Percentiles rank a stretch among this genome's conserved stretches.
phyloP scores from a whole-genome alignment of 2,329 filamentous ascomycete genomes.

The Fusarium irregulare region DNA sequence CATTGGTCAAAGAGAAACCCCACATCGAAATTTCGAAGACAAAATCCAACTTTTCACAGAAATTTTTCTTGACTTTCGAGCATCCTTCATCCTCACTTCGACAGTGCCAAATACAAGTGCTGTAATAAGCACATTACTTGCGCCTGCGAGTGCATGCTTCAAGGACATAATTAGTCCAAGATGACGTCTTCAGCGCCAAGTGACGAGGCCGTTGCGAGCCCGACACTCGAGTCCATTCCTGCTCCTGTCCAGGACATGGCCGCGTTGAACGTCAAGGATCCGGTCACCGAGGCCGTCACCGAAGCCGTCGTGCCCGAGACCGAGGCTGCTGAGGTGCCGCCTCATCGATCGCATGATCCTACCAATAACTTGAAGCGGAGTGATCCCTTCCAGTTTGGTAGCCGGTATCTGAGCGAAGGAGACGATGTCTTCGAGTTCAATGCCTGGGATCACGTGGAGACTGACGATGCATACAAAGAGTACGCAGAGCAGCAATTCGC shows the following conservation, averaged over 20 bases:
- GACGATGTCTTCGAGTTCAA: slow-evolving; percentile 98
- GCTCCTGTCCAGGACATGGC: slow-evolving; percentile 42
- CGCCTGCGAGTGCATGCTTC: slow-evolving; percentile 44
- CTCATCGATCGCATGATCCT: slow-evolving; percentile 78
- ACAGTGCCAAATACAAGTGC: slow-evolving; percentile 30
- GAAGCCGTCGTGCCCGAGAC: slow-evolving; percentile 27
- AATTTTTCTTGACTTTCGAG: slow-evolving; percentile 37
- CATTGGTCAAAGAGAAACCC: neutral
- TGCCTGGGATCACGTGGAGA: slow-evolving; percentile 98
- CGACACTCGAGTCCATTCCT: slow-evolving; percentile 34
- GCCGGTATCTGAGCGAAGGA: slow-evolving; percentile 81
- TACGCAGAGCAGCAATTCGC: slow-evolving; percentile 87
- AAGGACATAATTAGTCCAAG: slow-evolving; percentile 24
- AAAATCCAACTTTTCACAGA: slow-evolving; percentile 38
- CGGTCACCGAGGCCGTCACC: slow-evolving; percentile 32
- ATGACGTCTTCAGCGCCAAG: slow-evolving; percentile 45
- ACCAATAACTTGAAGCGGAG: slow-evolving; percentile 82
- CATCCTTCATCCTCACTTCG: slow-evolving; percentile 38
- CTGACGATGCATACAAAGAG: slow-evolving; percentile 86
- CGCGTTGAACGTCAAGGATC: slow-evolving; percentile 44
- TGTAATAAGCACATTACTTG: slow-evolving; percentile 34
- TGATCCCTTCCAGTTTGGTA: slow-evolving; percentile 96
- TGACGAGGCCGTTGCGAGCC: slow-evolving; percentile 35
- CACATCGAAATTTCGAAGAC: slow-evolving; percentile 39
- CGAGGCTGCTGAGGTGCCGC: slow-evolving; percentile 53